Base-by-base conservation (phyloP, 1,284 basidiomycete species). In the Leccinum olivaceoglutinosum region DNA sequence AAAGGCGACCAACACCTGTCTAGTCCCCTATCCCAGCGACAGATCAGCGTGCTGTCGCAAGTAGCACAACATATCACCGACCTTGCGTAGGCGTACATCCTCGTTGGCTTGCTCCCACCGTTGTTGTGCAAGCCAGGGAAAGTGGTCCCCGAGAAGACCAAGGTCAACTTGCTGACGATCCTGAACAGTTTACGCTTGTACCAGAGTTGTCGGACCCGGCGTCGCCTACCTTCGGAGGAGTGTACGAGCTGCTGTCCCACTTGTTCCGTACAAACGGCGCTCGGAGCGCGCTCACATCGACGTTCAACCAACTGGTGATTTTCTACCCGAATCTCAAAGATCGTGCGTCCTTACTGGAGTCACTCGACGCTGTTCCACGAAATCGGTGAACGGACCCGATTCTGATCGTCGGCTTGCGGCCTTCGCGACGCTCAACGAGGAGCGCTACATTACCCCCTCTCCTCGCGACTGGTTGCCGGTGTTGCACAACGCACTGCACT, bases 321-420 rank as follows among this genome's bases (percentile, higher is more conserved):
- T 74, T 87, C 10, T 81, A 90, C 63, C 65, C 76, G 0, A 73
- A 79, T 2, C 77, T 93, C 36, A 70, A 76, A 21, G 68, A 72
- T 2, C 72, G 90, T 1, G 80, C 87, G 0, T 75, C 79, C 9
- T 74, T 95, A 3, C 72, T 94, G 55, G 81, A 82, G 11, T 84
- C 85, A 1, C 82, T 99, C 65, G 98, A 99, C 71, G 88, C 96
- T 98, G 89, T 75, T 96, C 94, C 1, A 77, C 75, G 1, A 90
- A 85, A 68, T 84, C 94, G 14, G 76, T 96, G 46, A 94, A 97
- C 61, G 95, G 99, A 73, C 92, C 94, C 2, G 94, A 99, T 74
- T 98, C 98, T 70, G 93, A 98, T 66, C 83, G 85, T 56, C 90
- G 96, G 2, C 80, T 99, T 14, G 75, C 77, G 2, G 95, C 93